Evolutionary conservation across 2,329 filamentous ascomycete species (phyloP), one percentile per base, ranked within the genome.

Genomic region (Alternaria incomplexa): DNA sequence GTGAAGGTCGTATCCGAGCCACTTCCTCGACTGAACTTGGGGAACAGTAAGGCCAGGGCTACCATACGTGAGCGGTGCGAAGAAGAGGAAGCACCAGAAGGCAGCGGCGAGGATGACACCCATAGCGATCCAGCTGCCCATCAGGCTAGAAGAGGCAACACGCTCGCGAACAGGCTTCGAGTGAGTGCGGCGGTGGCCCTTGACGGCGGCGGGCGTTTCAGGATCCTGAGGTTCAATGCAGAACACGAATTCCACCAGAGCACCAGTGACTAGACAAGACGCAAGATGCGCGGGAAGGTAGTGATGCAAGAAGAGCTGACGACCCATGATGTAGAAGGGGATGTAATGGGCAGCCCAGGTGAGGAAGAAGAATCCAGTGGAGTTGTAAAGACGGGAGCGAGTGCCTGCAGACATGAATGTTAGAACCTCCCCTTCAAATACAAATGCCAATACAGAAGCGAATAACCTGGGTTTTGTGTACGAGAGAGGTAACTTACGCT

Each of bases 281-380:
- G 96, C 95, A 11, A 99, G 86, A 77, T 99, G 96, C 1, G 96
- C 93, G 1, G 96, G 96, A 4, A 99, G 88, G 78, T 99, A 99
- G 82, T 99, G 96, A 81, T 99, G 96, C 71, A 99, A 82, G 89
- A 99, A 99, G 68, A 97, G 90, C 81, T 99, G 95, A 73, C 95
- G 93, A 61, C 95, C 95, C 95, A 99, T 99, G 67, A 97, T 89
- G 84, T 90, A 99, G 85, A 99, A 99, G 56, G 95, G 95, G 81
- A 97, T 89, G 85, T 97, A 99, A 80, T 99, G 96, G 3, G 93
- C 95, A 13, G 93, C 93, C 96, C 96, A 99, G 59, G 93, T 93
- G 61, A 99, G 88, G 89, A 97, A 98, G 85, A 99, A 96, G 88
- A 99, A 99, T 23, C 96, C 96, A 1, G 96, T 98, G 58, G 93